A percentile compares a stretch with the other conserved stretches of the same genome.
phyloP scores from a whole-genome alignment of 129 eudicot species.

The Centaurea solstitialis region DNA sequence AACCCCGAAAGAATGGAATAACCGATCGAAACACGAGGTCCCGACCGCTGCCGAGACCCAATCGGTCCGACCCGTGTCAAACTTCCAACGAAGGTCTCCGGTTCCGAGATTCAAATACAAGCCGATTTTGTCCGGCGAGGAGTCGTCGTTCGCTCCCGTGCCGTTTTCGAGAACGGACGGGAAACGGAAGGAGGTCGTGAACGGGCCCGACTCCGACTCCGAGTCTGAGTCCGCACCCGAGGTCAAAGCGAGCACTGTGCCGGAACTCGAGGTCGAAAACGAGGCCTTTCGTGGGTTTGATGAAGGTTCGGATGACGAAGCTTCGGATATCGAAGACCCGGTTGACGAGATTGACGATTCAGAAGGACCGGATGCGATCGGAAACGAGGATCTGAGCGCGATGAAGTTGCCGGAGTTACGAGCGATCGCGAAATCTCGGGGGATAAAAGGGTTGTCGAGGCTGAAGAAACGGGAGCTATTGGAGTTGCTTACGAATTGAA shows the following conservation, averaged over 20 bases:
- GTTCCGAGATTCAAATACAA: constrained; percentile 60
- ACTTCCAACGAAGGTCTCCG: constrained; percentile 82
- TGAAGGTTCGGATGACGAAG: constrained; percentile 50
- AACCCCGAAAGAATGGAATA: constrained; percentile 23
- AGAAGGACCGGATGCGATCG: constrained; percentile 34
- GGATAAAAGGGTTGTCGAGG: constrained; percentile 80
- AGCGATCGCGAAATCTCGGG: constrained; percentile 84
- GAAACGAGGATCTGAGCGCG: constrained; percentile 34
- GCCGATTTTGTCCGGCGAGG: constrained; percentile 44
- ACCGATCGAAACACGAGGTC: constrained; percentile 29
- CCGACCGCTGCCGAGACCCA: constrained; percentile 37
- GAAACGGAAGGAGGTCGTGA: constrained; percentile 23
- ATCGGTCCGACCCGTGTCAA: constrained; percentile 63
- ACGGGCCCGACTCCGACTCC: constrained; percentile 38
- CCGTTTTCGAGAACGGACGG: constrained; percentile 14
- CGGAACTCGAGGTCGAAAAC: constrained; percentile 36
- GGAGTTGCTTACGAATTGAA: constrained; percentile 55
- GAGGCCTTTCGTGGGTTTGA: constrained; percentile 38
- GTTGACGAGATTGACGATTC: constrained; percentile 40
- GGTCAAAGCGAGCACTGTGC: constrained; percentile 17
- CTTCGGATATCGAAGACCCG: constrained; percentile 37
- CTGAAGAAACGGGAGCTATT: constrained; percentile 73
- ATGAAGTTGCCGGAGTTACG: constrained; percentile 80
- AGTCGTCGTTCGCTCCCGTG: constrained; percentile 24
- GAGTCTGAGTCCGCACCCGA: constrained; percentile 34